Percentiles rank a stretch among this genome's conserved stretches.
Conservation (phyloP, 768 basidiomycete species). For the Trametopsis cervina region DNA sequence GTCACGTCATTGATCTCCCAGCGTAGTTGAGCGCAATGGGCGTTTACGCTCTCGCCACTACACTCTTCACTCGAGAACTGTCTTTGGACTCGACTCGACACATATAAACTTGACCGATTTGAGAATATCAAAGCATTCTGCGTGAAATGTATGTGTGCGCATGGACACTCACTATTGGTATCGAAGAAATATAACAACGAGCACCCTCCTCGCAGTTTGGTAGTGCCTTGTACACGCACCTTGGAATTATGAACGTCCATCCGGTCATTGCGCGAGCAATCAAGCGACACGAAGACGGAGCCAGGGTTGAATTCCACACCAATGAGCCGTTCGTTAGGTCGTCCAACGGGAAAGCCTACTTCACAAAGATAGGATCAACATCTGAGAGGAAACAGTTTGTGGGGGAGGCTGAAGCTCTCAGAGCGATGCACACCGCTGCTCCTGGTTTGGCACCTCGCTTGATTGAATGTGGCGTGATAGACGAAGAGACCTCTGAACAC, state of each 20-base stretch:
- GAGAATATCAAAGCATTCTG: too few species aligned
- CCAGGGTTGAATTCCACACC: conserved; percentile 35
- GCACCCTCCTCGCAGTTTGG: too few species aligned
- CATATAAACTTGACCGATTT: too few species aligned
- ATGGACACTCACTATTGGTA: too few species aligned
- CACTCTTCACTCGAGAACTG: too few species aligned
- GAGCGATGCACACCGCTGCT: conserved; percentile 54
- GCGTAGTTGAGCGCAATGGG: too few species aligned
- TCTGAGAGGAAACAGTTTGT: conserved; percentile 55
- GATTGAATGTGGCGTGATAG: conserved; percentile 39
- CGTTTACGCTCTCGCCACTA: too few species aligned
- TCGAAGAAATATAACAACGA: too few species aligned
- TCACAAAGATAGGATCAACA: conserved; percentile 49
- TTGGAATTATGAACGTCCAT: conserved; percentile 1
- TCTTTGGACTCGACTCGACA: too few species aligned
- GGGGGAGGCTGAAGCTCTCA: conserved; percentile 66
- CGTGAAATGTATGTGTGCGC: too few species aligned
- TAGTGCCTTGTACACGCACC: too few species aligned
- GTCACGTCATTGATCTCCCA: too few species aligned
- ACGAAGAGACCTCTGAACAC: conserved; percentile 19
- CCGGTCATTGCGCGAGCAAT: conserved; percentile 38
- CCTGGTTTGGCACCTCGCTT: conserved; percentile 59
- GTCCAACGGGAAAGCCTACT: conserved; percentile 53
- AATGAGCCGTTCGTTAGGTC: conserved; percentile 40
- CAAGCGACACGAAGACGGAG: conserved; percentile 41